Evolutionary conservation across 371 early-diverging fungal species (phyloP).

Genomic region (Lichtheimia corymbifera): DNA sequence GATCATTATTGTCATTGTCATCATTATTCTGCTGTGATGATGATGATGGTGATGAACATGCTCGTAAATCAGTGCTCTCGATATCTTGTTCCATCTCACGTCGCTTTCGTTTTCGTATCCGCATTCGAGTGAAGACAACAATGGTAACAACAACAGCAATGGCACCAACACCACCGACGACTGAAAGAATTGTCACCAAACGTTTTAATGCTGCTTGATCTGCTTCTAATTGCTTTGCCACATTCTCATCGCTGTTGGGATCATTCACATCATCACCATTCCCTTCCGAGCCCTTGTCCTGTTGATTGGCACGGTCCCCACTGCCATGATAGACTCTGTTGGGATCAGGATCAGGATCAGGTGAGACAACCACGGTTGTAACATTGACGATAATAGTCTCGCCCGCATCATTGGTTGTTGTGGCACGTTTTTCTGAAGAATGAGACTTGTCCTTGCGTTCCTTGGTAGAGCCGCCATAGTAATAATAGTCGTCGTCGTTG

Average conservation of each 20-base stretch:
- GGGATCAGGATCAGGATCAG: constrained; percentile 17
- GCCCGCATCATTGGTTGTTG: constrained; percentile 7
- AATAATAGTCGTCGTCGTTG: too few relatives aligned
- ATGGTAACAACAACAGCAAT: constrained; percentile 23
- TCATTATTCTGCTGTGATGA: constrained; percentile 1
- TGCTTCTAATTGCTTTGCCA: constrained; percentile 18
- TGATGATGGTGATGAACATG: background rate
- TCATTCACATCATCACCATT: background rate
- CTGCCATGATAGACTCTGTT: constrained; percentile 15
- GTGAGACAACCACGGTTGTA: constrained; percentile 16
- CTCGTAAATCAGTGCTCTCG: constrained; percentile 4
- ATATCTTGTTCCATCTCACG: constrained; percentile 6
- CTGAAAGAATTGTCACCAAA: constrained; percentile 23
- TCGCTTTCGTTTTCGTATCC: constrained; percentile 11
- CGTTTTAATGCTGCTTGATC: constrained; percentile 24
- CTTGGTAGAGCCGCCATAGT: too few relatives aligned
- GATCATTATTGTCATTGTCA: background rate
- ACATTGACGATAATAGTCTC: constrained; percentile 13
- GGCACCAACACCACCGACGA: constrained; percentile 22
- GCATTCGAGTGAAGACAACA: constrained; percentile 22
- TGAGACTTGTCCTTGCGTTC: too few relatives aligned
- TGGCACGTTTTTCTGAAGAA: background rate
- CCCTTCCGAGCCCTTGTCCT: background rate
- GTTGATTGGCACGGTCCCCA: constrained; percentile 11
- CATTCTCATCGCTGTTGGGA: constrained; percentile 10